Percentiles rank a stretch among this genome's conserved stretches.
phyloP scores from a whole-genome alignment of 306 rosid genomes.

The Pueraria montana region DNA sequence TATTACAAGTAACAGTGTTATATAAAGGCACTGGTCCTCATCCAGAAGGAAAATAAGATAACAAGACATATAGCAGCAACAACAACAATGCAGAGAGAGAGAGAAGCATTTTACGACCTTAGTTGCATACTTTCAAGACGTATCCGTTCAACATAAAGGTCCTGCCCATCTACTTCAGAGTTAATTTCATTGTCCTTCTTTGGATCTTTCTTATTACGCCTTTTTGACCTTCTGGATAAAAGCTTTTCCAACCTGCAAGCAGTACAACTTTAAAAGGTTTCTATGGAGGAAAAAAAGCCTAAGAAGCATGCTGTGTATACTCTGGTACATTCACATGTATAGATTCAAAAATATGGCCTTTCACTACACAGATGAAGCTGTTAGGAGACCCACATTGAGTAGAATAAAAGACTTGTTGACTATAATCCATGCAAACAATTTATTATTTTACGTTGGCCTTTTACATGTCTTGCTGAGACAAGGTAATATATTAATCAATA shows the following conservation, averaged over 20 bases:
- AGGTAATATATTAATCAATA: constrained; percentile 31
- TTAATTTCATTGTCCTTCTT: constrained; percentile 60
- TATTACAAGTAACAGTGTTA: constrained; percentile 1
- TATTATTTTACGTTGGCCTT: constrained; percentile 36
- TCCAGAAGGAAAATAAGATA: constrained; percentile 27
- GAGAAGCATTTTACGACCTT: constrained; percentile 57
- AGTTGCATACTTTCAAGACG: constrained; percentile 89
- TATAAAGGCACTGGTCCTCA: constrained; percentile 19
- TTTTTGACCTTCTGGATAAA: constrained; percentile 61
- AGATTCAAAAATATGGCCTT: constrained; percentile 5
- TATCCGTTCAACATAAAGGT: constrained; percentile 76
- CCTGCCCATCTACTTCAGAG: constrained; percentile 59
- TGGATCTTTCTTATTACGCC: constrained; percentile 56
- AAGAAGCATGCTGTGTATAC: constrained; percentile 28
- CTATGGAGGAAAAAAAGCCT: not conserved
- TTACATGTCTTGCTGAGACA: constrained; percentile 29
- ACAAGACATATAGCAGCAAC: constrained; percentile 8
- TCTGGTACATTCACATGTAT: constrained; percentile 25
- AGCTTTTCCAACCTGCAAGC: constrained; percentile 78
- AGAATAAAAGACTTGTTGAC: not conserved
- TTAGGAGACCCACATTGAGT: not conserved
- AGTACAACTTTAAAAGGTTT: constrained; percentile 40
- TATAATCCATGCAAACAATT: constrained; percentile 33
- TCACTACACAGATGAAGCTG: constrained; percentile 35
- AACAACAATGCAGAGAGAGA: not conserved